phyloP scores from a whole-genome alignment of 179 eudicot genomes.

The Nepenthes alata region DNA sequence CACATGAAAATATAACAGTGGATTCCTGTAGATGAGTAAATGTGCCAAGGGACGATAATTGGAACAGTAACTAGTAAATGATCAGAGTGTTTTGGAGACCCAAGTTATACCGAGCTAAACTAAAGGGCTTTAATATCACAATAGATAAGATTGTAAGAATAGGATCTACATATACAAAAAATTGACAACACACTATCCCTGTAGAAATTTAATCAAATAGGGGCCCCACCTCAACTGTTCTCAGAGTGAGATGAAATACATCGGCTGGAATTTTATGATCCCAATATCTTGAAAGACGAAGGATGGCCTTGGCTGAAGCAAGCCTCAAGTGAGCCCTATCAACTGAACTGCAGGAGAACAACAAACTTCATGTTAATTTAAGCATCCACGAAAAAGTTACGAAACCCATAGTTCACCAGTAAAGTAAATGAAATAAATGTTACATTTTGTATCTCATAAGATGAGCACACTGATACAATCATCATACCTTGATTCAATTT shows the following conservation, averaged over 20 bases:
- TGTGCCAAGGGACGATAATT: neutral
- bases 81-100: too few relatives aligned
- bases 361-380: too few relatives aligned
- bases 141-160: too few relatives aligned
- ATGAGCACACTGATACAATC: neutral
- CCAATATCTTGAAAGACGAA: constrained; percentile 89
- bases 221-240: constrained; percentile 61
- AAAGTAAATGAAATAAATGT: too few relatives aligned
- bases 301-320: constrained; percentile 88
- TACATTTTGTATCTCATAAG: neutral
- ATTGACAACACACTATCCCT: neutral
- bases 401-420: too few relatives aligned
- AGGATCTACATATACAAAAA: neutral
- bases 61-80: neutral
- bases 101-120: too few relatives aligned
- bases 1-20: constrained; percentile 1
- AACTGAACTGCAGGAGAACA: constrained; percentile 38
- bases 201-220: constrained; percentile 1
- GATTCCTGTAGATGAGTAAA: neutral
- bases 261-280: constrained; percentile 75
- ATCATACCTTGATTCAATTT: constrained; percentile 64
- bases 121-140: too few relatives aligned
- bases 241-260: constrained; percentile 65
- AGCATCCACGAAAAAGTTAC: too few relatives aligned
- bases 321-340: constrained; percentile 93